A percentile compares a stretch with the other conserved stretches of the same genome.
Conservation (phyloP, 306 rosid genomes). For the Castanea mollissima region DNA sequence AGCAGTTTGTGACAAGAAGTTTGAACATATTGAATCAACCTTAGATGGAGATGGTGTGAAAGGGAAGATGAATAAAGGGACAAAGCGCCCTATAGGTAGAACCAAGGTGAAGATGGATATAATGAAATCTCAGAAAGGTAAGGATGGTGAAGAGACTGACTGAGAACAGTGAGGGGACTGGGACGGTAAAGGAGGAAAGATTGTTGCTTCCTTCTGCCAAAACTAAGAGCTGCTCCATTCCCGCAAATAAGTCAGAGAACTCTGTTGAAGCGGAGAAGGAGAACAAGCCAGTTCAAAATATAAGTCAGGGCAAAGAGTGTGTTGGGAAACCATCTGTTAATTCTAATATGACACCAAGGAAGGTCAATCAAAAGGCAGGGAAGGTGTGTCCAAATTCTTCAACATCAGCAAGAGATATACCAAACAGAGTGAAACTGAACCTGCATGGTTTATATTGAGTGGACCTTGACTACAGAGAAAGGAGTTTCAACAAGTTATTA, state of each 20-base stretch:
- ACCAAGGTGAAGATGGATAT: constrained; percentile 28
- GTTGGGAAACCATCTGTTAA: constrained; percentile 29
- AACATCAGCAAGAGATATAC: constrained; percentile 23
- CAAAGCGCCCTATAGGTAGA: constrained; percentile 34
- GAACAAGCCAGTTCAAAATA: constrained; percentile 49
- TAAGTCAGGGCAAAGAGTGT: constrained; percentile 14
- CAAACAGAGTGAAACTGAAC: constrained; percentile 36
- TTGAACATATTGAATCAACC: constrained; percentile 33
- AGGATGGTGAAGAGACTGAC: constrained; percentile 26
- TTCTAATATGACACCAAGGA: constrained; percentile 26
- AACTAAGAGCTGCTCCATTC: constrained; percentile 16
- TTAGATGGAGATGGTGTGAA: constrained; percentile 21
- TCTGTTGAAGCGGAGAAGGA: constrained; percentile 59
- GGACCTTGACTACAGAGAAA: constrained; percentile 74
- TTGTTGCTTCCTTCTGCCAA: constrained; percentile 32
- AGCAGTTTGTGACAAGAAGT: constrained; percentile 6
- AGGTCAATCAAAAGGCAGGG: constrained; percentile 23
- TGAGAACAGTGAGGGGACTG: constrained; percentile 30
- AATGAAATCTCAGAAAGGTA: constrained; percentile 25
- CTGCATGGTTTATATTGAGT: constrained; percentile 63
- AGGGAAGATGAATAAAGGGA: constrained; percentile 36
- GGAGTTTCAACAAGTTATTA: constrained; percentile 74
- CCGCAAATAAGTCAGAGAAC: constrained; percentile 28
- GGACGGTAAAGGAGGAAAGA: constrained; percentile 28
- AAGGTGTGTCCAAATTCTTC: constrained; percentile 22